phyloP scores from a whole-genome alignment of 352 stramenopile species.

The Discostella stelligera region DNA sequence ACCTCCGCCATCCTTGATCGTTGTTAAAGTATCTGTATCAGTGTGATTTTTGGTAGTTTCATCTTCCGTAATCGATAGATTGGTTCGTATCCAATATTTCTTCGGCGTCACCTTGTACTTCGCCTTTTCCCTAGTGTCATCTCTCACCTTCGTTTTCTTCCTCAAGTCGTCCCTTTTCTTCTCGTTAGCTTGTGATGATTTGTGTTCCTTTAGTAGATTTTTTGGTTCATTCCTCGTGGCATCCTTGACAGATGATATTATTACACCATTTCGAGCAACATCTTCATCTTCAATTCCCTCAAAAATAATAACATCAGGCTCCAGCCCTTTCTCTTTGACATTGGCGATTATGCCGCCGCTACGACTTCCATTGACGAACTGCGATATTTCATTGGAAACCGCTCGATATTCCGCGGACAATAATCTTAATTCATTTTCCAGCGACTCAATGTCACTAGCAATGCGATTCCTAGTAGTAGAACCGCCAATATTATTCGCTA shows the following conservation, averaged over 20 bases:
- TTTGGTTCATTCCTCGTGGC: not conserved
- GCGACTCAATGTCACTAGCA: constrained; percentile 3
- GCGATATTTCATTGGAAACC: not conserved
- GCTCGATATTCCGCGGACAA: constrained; percentile 9
- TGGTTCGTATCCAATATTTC: constrained; percentile 32
- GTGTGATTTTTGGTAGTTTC: not conserved
- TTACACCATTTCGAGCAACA: not conserved
- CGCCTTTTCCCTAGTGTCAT: not conserved
- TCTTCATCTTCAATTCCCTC: not conserved
- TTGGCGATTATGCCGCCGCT: not conserved
- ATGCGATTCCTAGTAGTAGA: no score
- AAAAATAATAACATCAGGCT: not conserved
- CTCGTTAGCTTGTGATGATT: not conserved
- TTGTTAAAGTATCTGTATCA: not conserved
- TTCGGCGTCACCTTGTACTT: constrained; percentile 19
- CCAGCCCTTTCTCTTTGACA: not conserved
- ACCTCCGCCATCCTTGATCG: not conserved
- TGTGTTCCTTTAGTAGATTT: not conserved
- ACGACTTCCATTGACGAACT: not conserved
- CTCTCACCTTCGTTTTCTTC: not conserved
- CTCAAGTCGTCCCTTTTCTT: not conserved
- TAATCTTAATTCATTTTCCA: constrained; percentile 13
- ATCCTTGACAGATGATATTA: not conserved
- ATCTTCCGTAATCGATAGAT: not conserved
- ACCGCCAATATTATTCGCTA: no score